These are phyloP conservation scores for Ogataea haglerorum DNA, from an alignment of 805 yeast species.

Conservation along the genomic window DNA sequence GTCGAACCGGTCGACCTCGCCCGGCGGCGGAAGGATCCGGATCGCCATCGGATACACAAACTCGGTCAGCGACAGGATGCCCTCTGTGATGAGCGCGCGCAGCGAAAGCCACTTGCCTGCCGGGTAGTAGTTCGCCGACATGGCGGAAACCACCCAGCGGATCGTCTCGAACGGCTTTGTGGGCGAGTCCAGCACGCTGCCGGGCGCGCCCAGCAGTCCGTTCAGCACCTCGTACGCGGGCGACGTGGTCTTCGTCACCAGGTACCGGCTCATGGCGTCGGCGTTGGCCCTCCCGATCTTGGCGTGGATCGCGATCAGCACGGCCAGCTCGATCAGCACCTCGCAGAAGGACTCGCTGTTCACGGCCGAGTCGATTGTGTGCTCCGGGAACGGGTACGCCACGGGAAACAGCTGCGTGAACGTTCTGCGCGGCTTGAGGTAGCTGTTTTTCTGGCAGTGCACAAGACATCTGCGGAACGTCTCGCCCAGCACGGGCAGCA, in stretches of 20 bases:
- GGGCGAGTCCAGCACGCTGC: slow-evolving; percentile 6
- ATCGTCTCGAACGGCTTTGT: slow-evolving; percentile 18
- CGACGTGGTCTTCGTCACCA: slow-evolving; percentile 4
- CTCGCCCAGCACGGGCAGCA: slow-evolving; percentile 51
- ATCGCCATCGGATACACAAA: slow-evolving; percentile 50
- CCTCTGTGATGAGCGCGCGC: slow-evolving; percentile 54
- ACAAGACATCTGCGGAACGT: slow-evolving; percentile 52
- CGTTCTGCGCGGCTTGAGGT: slow-evolving; percentile 52
- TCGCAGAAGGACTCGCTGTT: slow-evolving; percentile 70
- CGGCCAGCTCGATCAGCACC: slow-evolving; percentile 62
- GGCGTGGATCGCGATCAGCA: slow-evolving; percentile 54
- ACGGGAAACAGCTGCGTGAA: slow-evolving; percentile 70
- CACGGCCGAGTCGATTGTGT: slow-evolving; percentile 71
- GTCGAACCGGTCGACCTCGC: slow-evolving; percentile 51
- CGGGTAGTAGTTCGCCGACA: slow-evolving; percentile 61
- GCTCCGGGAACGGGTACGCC: slow-evolving; percentile 57
- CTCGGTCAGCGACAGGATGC: slow-evolving; percentile 51
- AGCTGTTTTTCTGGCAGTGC: slow-evolving; percentile 42
- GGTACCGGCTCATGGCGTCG: slow-evolving; percentile 6
- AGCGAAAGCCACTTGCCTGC: slow-evolving; percentile 71
- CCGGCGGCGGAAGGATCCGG: slow-evolving; percentile 47
- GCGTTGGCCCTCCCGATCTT: slow-evolving; percentile 27
- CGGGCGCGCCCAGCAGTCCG: slow-evolving; percentile 11
- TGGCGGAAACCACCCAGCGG: slow-evolving; percentile 41
- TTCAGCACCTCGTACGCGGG: slow-evolving; percentile 12